These are phyloP conservation scores for Coccinonectria pachysandricola DNA, from an alignment of 2,329 filamentous ascomycete genomes.

Conservation along the genomic window DNA sequence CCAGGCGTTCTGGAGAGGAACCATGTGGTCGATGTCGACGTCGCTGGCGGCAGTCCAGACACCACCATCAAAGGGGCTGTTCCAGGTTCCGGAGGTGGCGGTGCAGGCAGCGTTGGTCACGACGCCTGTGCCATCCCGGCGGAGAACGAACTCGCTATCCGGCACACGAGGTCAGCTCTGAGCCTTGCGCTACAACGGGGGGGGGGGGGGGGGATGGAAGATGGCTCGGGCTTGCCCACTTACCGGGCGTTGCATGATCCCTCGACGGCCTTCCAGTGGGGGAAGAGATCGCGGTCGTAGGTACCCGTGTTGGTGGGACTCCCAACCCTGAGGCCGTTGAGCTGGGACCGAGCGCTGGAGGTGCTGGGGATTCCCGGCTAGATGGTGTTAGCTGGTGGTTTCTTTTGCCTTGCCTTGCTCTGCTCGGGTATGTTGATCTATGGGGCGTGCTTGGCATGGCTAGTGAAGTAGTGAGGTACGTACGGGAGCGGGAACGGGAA, in stretches of 20 bases:
- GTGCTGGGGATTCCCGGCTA: conserved; percentile 54
- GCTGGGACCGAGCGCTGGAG: conserved; percentile 44
- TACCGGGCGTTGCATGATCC: conserved; percentile 60
- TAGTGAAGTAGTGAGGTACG: no score
- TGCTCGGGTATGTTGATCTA: neutral
- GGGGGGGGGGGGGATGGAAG: neutral
- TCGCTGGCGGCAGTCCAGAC: conserved; percentile 59
- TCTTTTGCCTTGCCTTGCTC: neutral
- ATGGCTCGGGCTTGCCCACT: no score
- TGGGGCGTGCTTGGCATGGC: neutral
- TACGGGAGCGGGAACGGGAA: conserved; percentile 1
- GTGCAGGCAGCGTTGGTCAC: conserved; percentile 48
- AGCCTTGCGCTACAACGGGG: neutral
- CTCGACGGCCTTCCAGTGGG: conserved; percentile 56
- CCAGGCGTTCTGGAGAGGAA: conserved; percentile 74
- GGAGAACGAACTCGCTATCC: conserved; percentile 53
- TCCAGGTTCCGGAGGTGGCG: conserved; percentile 58
- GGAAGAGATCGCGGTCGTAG: conserved; percentile 60
- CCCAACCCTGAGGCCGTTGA: conserved; percentile 48
- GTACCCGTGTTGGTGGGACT: conserved; percentile 40
- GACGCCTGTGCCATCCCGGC: conserved; percentile 61
- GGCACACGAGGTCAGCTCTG: conserved; percentile 6
- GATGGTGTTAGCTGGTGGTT: neutral
- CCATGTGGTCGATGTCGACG: conserved; percentile 75
- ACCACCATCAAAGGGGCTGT: conserved; percentile 62